phyloP scores from a whole-genome alignment of 495 filamentous ascomycete genomes.

The Penicillium cosmopolitanum region DNA sequence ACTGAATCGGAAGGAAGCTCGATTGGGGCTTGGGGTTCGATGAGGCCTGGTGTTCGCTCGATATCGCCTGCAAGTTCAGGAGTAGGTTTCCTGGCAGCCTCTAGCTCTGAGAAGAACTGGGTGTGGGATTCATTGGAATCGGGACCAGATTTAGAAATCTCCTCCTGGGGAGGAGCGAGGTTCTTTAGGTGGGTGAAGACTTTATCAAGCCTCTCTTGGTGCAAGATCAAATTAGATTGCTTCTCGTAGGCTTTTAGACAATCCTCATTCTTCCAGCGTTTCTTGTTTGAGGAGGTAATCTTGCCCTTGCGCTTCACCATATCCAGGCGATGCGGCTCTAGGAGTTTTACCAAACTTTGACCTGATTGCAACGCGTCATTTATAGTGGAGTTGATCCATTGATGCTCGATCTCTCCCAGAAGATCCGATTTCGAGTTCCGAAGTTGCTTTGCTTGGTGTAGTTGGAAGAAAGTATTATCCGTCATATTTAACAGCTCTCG shows the following conservation, averaged over 20 bases:
- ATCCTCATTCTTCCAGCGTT: constrained; percentile 18
- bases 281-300: constrained; percentile 14
- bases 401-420: constrained; percentile 23
- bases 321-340: constrained; percentile 16
- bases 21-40: neutral
- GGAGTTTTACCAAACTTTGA: constrained; percentile 11
- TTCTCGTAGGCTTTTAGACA: constrained; percentile 11
- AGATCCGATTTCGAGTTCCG: constrained; percentile 10
- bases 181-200: constrained; percentile 12
- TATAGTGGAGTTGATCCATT: constrained; percentile 24
- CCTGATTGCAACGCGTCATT: constrained; percentile 13
- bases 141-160: neutral
- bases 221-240: constrained; percentile 6
- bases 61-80: constrained; percentile 2
- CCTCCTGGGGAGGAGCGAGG: neutral
- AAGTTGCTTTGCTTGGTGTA: constrained; percentile 11
- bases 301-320: constrained; percentile 22
- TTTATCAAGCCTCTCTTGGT: constrained; percentile 17
- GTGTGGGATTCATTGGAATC: neutral
- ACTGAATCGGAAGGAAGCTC: constrained; percentile 2
- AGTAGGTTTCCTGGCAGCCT: neutral
- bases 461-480: constrained; percentile 9
- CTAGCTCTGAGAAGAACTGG: constrained; percentile 1
- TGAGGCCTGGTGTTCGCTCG: neutral
- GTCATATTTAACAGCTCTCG: constrained; percentile 11